Evolutionary conservation across 2,329 filamentous ascomycete genomes (phyloP).

Genomic region (Sporothrix globosa): DNA sequence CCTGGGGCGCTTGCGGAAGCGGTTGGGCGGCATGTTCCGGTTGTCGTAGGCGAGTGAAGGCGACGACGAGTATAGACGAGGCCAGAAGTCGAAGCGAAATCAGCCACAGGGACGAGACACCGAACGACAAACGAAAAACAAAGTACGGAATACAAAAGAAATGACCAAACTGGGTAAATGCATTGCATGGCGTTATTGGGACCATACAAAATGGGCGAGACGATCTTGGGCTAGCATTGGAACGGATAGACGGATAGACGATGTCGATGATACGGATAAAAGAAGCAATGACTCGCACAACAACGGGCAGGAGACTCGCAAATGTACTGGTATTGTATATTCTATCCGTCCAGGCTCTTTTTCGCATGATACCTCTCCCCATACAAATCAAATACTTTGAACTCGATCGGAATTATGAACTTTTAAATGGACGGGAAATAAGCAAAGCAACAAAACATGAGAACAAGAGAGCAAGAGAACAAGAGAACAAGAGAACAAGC

Average conservation of each 20-base stretch:
- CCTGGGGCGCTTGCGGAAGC: slow-evolving; percentile 56
- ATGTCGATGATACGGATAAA: no score
- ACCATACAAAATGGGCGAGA: not conserved
- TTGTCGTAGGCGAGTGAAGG: slow-evolving; percentile 49
- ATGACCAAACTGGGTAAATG: not conserved
- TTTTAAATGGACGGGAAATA: not conserved
- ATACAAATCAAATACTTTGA: not conserved
- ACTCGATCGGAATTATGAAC: not conserved
- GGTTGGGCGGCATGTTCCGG: slow-evolving; percentile 62
- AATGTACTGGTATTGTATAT: not conserved
- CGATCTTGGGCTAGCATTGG: not conserved
- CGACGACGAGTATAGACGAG: not conserved
- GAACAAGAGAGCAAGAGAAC: not conserved
- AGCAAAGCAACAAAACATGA: slow-evolving; percentile 3
- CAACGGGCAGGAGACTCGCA: not conserved
- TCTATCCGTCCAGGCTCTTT: slow-evolving; percentile 8
- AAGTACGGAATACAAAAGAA: not conserved
- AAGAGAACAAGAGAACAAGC: not conserved
- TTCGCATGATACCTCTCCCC: slow-evolving; percentile 17
- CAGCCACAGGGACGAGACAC: no score
- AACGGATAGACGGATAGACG: not conserved
- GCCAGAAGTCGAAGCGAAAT: not conserved
- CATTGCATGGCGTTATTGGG: slow-evolving; percentile 20
- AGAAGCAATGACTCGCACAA: not conserved
- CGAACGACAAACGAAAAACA: slow-evolving; percentile 1